Base-by-base conservation (phyloP, 352 stramenopile species). In the Pelagophyceae sp. region DNA sequence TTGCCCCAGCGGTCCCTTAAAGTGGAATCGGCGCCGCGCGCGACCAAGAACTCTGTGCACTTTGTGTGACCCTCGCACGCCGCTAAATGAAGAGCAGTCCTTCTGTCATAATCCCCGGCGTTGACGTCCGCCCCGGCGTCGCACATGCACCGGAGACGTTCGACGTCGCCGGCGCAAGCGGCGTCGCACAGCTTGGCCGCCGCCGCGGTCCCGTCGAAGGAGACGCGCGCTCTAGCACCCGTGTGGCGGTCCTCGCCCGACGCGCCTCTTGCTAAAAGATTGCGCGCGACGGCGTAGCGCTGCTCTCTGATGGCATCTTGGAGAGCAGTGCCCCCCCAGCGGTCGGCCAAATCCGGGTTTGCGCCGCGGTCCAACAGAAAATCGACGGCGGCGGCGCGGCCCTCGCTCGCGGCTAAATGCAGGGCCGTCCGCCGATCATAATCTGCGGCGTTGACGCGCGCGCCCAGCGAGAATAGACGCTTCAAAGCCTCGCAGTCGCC, bases 11-110 rank as follows among this genome's bases (percentile, higher is more conserved):
- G 80, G 84, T 94, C 89, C 23, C 76, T 84, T 0, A 83, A 75
- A 76, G 89, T 89, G n/a, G 91, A 80, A 38, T 83, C 77, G 0
- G 84, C 88, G 29, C 84, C 85, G 29, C 75, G 81, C 27, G 78
- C 31, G 15, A 89, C 60, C 0, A 93, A 75, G 33, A 79, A 86
- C 72, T 82, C 78, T 2, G 88, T 81, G 20, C 91, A 79, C 17
- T 84, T 58, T 15, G 90, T 72, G 80, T 93, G 84, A 37, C 88
- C 88, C 75, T 92, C 87, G 0, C 78, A 86, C n/a, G 86, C 81
- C 0, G 88, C 85, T 0, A 94, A 80, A 77, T 94, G 89, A 6
- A 92, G 74, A 11, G 86, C 86, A 0, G 89, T 92, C 29, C 89
- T 77, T 33, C 84, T 79, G 80, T 94, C 89, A 76, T 87, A 87